phyloP scores from a whole-genome alignment of 1,284 basidiomycete genomes.

The Ceratobasidium theobromae region DNA sequence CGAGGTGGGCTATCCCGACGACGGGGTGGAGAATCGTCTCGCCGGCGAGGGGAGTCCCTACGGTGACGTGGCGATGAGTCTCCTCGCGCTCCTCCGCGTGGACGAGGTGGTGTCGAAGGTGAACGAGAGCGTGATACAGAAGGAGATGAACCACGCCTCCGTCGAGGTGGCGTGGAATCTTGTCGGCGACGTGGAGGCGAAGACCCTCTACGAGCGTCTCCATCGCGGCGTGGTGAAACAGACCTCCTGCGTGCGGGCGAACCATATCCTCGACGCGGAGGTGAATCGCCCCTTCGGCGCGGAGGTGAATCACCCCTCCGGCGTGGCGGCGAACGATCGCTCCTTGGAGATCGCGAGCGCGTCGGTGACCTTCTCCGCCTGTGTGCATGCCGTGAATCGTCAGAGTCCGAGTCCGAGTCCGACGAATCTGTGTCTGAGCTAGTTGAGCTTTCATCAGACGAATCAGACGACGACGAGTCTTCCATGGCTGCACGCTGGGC shows the following conservation, averaged over 20 bases:
- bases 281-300: slow-evolving; percentile 33
- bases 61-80: slow-evolving; percentile 35
- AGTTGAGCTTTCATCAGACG: slow-evolving; percentile 41
- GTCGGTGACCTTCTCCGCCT: slow-evolving; percentile 36
- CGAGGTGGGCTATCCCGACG: neutral
- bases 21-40: slow-evolving; percentile 15
- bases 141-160: slow-evolving; percentile 12
- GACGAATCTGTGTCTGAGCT: slow-evolving; percentile 43
- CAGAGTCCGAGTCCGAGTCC: slow-evolving; percentile 46
- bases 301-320: slow-evolving; percentile 37
- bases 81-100: slow-evolving; percentile 23
- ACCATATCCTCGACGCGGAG: neutral
- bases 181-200: slow-evolving; percentile 12
- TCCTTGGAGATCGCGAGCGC: slow-evolving; percentile 33
- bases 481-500: slow-evolving; percentile 84
- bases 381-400: slow-evolving; percentile 38
- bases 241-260: slow-evolving; percentile 33
- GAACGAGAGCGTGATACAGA: neutral
- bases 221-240: slow-evolving; percentile 35
- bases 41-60: slow-evolving; percentile 34
- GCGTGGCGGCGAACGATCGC: slow-evolving; percentile 28
- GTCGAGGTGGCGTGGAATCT: slow-evolving; percentile 11
- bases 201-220: slow-evolving; percentile 18
- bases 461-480: slow-evolving; percentile 65
- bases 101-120: slow-evolving; percentile 18